A percentile compares a stretch with the other conserved stretches of the same genome.
phyloP scores from a whole-genome alignment of 2,329 filamentous ascomycete species.

The Sporothrix protearum region DNA sequence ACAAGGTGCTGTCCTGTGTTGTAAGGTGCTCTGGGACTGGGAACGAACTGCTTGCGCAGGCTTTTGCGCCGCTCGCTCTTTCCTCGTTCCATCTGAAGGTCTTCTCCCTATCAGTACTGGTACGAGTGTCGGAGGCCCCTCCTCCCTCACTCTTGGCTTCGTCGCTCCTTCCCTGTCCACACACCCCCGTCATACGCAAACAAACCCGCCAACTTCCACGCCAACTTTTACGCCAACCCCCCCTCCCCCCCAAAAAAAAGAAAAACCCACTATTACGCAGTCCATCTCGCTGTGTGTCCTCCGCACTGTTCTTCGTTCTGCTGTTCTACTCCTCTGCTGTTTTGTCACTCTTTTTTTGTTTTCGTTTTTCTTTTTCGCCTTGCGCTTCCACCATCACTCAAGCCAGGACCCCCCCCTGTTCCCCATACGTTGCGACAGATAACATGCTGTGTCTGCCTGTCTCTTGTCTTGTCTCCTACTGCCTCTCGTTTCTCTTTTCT shows the following conservation, averaged over 20 bases:
- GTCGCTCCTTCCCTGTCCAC: background rate
- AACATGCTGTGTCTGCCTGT: conserved; percentile 7
- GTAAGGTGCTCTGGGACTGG: background rate
- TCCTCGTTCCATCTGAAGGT: background rate
- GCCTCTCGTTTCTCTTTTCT: background rate
- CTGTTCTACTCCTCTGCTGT: background rate
- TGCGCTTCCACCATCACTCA: background rate
- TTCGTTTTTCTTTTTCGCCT: conserved; percentile 3
- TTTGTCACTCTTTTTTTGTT: conserved; percentile 4
- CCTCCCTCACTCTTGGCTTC: background rate
- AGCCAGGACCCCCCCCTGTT: background rate
- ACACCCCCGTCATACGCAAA: conserved; percentile 13
- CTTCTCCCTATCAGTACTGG: too few relatives aligned
- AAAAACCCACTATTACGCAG: conserved; percentile 16
- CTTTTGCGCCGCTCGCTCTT: background rate
- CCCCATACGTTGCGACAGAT: conserved; percentile 3
- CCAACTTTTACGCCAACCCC: too few relatives aligned
- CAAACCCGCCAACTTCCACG: background rate
- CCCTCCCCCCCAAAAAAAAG: too few relatives aligned
- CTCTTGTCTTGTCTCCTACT: background rate
- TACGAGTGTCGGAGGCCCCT: background rate
- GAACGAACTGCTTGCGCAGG: background rate
- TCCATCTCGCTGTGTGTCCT: background rate
- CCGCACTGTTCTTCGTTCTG: background rate
- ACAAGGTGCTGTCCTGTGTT: background rate